Conservation (phyloP, 2,329 filamentous ascomycete species). For the Epichloe elymi region DNA sequence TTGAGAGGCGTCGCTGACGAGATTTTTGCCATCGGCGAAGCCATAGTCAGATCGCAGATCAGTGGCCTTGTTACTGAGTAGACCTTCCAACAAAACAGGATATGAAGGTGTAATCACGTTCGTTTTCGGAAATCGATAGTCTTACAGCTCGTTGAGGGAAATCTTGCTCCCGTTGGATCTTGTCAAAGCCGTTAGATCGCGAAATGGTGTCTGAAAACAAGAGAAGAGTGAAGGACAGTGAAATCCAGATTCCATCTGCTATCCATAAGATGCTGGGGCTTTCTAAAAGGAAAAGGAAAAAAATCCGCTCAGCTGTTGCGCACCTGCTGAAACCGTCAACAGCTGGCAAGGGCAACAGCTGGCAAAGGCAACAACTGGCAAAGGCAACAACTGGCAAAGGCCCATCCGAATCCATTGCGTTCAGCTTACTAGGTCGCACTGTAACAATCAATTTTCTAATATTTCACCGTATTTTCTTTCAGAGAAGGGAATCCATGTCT, state of each 20-base stretch:
- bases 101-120: neutral
- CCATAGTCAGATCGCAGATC: neutral
- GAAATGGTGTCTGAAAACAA: neutral
- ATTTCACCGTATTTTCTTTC: too few relatives aligned
- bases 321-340: neutral
- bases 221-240: neutral
- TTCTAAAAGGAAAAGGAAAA: too few relatives aligned
- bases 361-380: neutral
- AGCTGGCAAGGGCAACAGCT: neutral
- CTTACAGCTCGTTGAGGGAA: neutral
- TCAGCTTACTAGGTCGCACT: neutral
- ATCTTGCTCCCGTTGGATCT: neutral
- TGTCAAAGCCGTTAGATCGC: neutral
- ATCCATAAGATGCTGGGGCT: neutral
- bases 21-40: neutral
- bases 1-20: neutral
- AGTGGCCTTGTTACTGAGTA: neutral
- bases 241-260: neutral
- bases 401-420: neutral
- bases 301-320: neutral
- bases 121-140: neutral
- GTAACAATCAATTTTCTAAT: too few relatives aligned
- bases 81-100: neutral
- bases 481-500: too few relatives aligned
- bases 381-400: neutral